Evolutionary conservation across 73 alveolate species (phyloP).

Genomic region (Effrenium voratum): DNA sequence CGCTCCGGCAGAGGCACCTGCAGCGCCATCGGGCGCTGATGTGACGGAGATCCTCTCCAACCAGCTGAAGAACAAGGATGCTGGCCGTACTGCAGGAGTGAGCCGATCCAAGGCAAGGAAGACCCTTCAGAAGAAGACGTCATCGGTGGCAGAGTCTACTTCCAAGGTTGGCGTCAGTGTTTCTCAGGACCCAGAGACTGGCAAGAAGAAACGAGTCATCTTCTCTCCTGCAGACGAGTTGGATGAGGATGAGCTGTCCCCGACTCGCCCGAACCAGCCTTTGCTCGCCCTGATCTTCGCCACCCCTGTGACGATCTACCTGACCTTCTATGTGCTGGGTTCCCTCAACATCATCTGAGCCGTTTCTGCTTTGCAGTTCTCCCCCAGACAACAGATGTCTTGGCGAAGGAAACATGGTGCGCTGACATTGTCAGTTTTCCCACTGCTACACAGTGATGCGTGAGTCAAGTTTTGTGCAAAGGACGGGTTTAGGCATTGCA

Average conservation of each 20-base stretch:
- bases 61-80: background rate
- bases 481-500: background rate
- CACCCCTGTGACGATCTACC: slow-evolving; percentile 71
- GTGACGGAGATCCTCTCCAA: background rate
- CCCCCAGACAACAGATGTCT: background rate
- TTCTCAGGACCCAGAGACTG: slow-evolving; percentile 28
- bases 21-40: background rate
- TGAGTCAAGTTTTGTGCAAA: background rate
- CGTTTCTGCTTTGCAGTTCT: background rate
- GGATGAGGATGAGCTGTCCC: slow-evolving; percentile 87
- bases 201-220: slow-evolving; percentile 69
- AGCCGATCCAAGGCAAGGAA: slow-evolving; percentile 12
- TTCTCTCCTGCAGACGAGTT: slow-evolving; percentile 67
- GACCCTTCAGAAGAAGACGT: slow-evolving; percentile 23
- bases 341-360: slow-evolving; percentile 72
- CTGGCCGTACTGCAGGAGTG: background rate
- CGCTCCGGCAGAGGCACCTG: slow-evolving; percentile 10
- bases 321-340: slow-evolving; percentile 76
- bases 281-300: slow-evolving; percentile 55
- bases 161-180: background rate
- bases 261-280: slow-evolving; percentile 58
- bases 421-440: no score
- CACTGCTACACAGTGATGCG: background rate
- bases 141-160: background rate
- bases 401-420: background rate